phyloP scores from a whole-genome alignment of 306 rosid species.

The Vigna mungo region DNA sequence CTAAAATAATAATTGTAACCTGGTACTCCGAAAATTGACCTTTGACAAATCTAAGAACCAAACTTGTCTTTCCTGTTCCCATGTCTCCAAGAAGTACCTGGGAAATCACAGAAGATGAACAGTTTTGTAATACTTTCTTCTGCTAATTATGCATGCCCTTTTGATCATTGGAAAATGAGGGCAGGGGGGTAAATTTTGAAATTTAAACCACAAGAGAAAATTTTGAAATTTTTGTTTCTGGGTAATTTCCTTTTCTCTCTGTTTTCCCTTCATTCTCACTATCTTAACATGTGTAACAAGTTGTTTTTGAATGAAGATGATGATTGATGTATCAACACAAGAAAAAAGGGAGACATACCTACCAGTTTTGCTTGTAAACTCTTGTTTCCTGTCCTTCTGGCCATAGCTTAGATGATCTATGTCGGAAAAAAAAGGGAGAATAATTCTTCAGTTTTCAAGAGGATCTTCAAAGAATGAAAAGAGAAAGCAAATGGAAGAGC shows the following conservation, averaged over 20 bases:
- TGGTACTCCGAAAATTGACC: slow-evolving; percentile 88
- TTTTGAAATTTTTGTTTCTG: neutral
- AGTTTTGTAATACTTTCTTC: neutral
- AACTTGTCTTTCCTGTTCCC: slow-evolving; percentile 92
- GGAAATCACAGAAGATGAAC: slow-evolving; percentile 2
- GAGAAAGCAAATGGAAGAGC: neutral
- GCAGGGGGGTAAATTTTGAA: neutral
- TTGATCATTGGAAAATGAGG: neutral
- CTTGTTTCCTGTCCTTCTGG: slow-evolving; percentile 69
- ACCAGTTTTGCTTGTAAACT: slow-evolving; percentile 95
- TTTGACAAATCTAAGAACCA: slow-evolving; percentile 86
- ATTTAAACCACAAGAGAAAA: neutral
- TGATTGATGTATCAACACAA: slow-evolving; percentile 4
- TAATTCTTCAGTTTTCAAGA: neutral
- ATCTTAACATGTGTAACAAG: neutral
- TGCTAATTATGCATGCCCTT: neutral
- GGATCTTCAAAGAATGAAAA: slow-evolving; percentile 37
- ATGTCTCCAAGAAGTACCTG: slow-evolving; percentile 92
- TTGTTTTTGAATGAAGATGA: slow-evolving; percentile 6
- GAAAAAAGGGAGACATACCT: slow-evolving; percentile 65
- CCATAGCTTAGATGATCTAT: slow-evolving; percentile 54
- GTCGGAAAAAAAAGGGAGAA: neutral
- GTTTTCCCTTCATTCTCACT: neutral
- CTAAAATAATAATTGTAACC: slow-evolving; percentile 45
- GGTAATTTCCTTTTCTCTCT: neutral